These are phyloP conservation scores for Pugionium cornutum DNA, from an alignment of 345 rosid genomes.

Conservation along the genomic window DNA sequence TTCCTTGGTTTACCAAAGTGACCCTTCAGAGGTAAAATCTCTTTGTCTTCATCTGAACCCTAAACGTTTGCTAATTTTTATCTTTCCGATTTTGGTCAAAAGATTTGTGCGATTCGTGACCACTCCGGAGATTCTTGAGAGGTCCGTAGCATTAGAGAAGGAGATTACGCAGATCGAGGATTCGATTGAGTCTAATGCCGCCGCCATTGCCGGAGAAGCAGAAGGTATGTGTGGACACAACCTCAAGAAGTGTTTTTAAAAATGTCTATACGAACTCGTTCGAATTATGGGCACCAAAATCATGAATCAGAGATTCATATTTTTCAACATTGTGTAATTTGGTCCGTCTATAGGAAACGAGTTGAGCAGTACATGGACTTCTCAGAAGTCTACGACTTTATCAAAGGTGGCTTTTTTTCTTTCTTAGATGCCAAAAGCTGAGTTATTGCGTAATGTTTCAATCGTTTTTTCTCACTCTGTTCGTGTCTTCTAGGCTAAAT, in stretches of 20 bases:
- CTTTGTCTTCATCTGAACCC: neutral
- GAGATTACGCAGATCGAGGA: constrained; percentile 84
- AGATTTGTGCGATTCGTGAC: constrained; percentile 94
- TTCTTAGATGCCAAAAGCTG: neutral
- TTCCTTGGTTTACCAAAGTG: constrained; percentile 87
- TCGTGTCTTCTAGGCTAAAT: constrained; percentile 41
- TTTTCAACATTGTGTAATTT: constrained; percentile 12
- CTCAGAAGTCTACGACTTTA: constrained; percentile 47
- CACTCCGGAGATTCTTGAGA: constrained; percentile 96
- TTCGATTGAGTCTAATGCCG: constrained; percentile 67
- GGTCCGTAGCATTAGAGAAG: constrained; percentile 78
- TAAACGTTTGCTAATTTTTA: neutral
- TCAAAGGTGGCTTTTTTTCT: constrained; percentile 50
- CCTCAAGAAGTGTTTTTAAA: neutral
- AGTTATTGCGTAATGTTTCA: constrained; percentile 8
- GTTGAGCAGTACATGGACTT: constrained; percentile 47
- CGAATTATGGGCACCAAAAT: neutral
- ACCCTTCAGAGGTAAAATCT: constrained; percentile 71
- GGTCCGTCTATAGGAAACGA: constrained; percentile 38
- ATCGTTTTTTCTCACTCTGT: constrained; percentile 5
- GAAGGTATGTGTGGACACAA: constrained; percentile 49
- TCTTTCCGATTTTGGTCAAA: constrained; percentile 4
- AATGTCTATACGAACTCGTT: neutral
- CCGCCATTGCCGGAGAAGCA: constrained; percentile 48
- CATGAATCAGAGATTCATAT: constrained; percentile 8